These are phyloP conservation scores for Pichia sp. DNA, from an alignment of 1,139 yeast genomes.

Conservation along the genomic window DNA sequence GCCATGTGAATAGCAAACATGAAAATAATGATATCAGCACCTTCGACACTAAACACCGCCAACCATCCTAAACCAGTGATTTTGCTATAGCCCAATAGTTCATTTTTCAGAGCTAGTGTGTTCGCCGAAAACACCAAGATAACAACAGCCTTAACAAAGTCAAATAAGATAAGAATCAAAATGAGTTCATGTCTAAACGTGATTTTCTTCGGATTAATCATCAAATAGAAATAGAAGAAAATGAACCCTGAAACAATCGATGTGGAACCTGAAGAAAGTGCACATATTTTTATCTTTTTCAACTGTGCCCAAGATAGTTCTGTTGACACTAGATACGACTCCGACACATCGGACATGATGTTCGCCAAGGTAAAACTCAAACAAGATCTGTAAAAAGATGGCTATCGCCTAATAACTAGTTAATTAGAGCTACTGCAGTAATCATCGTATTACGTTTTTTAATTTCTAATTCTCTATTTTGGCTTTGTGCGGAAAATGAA, in stretches of 20 bases:
- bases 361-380: too few species aligned
- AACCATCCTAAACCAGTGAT: constrained; percentile 79
- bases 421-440: too few species aligned
- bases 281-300: constrained; percentile 34
- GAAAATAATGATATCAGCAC: constrained; percentile 79
- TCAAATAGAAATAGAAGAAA: constrained; percentile 48
- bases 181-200: constrained; percentile 72
- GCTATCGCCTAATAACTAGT: too few species aligned
- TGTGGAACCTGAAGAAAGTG: constrained; percentile 50
- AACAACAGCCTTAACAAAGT: constrained; percentile 66
- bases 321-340: too few species aligned
- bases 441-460: too few species aligned
- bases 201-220: constrained; percentile 54
- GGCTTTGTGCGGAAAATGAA: too few species aligned
- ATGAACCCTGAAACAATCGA: constrained; percentile 51
- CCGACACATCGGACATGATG: too few species aligned
- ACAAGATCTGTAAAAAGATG: too few species aligned
- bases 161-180: constrained; percentile 59
- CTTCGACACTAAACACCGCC: constrained; percentile 77
- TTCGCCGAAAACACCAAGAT: constrained; percentile 66
- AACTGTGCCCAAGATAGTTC: constrained; percentile 28
- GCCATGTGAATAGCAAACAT: constrained; percentile 82
- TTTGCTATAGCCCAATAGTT: constrained; percentile 47
- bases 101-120: constrained; percentile 38
- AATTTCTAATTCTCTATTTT: too few species aligned